A percentile compares a stretch with the other conserved stretches of the same genome.
Conservation (phyloP, 78 protist genomes). For the Dictyostelium discoideum region dicty_2.7 NC_007090.3:1250001-1250500, state of each 20-base stretch:
- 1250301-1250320: background rate
- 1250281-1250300: background rate
- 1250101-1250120: conserved; percentile 55
- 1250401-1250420: background rate
- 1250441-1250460: background rate
- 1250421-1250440: conserved; percentile 19
- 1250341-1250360: background rate
- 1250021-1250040: conserved; percentile 31
- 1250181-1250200: background rate
- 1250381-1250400: background rate
- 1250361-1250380: background rate
- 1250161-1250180: conserved; percentile 8
- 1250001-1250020: conserved; percentile 16
- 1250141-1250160: conserved; percentile 30
- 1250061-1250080: conserved; percentile 49
- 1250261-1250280: background rate
- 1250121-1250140: conserved; percentile 35
- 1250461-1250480: background rate
- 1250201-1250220: conserved; percentile 14
- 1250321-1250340: background rate
- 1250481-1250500: background rate
- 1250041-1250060: conserved; percentile 35
- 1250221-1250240: conserved; percentile 13
- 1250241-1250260: background rate
- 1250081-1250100: conserved; percentile 79